Base-by-base conservation (phyloP, 306 rosid genomes). In the Acacia melanoxylon region DNA sequence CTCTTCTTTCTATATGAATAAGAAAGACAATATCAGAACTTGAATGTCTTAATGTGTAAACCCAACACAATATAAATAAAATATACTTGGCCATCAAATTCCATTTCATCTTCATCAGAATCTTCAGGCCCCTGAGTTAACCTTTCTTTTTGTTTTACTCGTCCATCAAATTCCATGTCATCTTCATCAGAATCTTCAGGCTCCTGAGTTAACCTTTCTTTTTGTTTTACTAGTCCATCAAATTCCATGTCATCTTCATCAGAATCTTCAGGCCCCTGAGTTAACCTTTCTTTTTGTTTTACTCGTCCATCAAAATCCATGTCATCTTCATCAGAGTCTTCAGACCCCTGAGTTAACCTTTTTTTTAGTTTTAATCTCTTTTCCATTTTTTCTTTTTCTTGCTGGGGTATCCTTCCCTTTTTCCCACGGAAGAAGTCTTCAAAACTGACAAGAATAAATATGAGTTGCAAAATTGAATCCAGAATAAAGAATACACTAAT, bases 351-450 rank as follows among this genome's bases (percentile, higher is more conserved):
- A 37, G 41, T 37, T 37, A 37, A 6, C 41, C 41, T 37, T 6
- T 37, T 37, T 37, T 37, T 37, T 37, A 37, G 41, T 37, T 37
- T 37, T 37, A 6, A 48, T 58, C 65, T 58, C 15, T 58, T 58
- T 58, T 58, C 2, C 31, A 22, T 22, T 24, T 29, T n/a, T 58
- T 22, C 13, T 22, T 22, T n/a, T 58, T 58, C 65, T 58, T 24
- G 65, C 65, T 4, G 15, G 65, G 84, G 80, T 24, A 70, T 75
- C 25, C 78, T 91, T 78, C 77, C 88, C 84, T 81, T 88, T 82
- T 78, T 82, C 70, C 86, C 84, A 67, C 87, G 88, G 86, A 85
- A 95, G 79, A 93, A 93, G 48, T 93, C 99, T 68, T 89, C 90
- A 71, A 92, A 91, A 78, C 99, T 95, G 88, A 82, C 54, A 80